Evolutionary conservation across 345 rosid genomes (phyloP), one percentile per base, ranked within the genome.

Genomic region (Zanthoxylum bungeanum): DNA sequence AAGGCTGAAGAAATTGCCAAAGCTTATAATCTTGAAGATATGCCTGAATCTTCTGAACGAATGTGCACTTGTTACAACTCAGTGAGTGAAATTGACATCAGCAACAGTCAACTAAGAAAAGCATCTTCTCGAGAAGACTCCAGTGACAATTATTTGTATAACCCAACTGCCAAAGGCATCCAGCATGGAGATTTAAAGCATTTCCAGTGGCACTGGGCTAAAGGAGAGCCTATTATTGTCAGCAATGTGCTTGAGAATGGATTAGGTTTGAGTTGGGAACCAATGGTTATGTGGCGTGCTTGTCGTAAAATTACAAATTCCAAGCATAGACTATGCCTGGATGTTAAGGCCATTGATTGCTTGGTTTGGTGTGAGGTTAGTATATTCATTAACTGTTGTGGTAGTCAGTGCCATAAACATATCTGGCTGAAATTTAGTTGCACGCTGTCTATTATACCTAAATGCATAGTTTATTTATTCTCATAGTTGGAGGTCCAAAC

Each of bases 221-320:
- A 68, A 69, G 88, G 85, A 24, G 86, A 87, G 67, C 93, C 91
- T 49, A 87, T 87, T 73, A 66, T 87, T 24, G 86, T 89, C 21
- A 76, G 86, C 39, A 60, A 82, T 71, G 91, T 81, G 60, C 85
- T 87, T 74, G 87, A 87, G 50, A 79, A 68, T 65, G 74, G 74
- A 42, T 66, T 84, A 71, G 90, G 89, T 4, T 60, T 89, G 58
- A 89, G 91, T 71, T 87, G 88, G 94, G 90, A 87, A 27, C 94
- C 91, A 53, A 73, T 78, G 84, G 88, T 89, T 64, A 89, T 84
- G 94, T 89, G 90, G 88, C 88, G 86, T 46, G 92, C 90, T 37
- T 72, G 83, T 71, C 85, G 88, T 28, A 85, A 83, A 67, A 78
- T 73, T 44, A 44, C 56, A 55, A 77, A 72, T 69, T 62, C 64